phyloP scores from a whole-genome alignment of 352 stramenopile genomes.

The Blastocystis sp. region DNA sequence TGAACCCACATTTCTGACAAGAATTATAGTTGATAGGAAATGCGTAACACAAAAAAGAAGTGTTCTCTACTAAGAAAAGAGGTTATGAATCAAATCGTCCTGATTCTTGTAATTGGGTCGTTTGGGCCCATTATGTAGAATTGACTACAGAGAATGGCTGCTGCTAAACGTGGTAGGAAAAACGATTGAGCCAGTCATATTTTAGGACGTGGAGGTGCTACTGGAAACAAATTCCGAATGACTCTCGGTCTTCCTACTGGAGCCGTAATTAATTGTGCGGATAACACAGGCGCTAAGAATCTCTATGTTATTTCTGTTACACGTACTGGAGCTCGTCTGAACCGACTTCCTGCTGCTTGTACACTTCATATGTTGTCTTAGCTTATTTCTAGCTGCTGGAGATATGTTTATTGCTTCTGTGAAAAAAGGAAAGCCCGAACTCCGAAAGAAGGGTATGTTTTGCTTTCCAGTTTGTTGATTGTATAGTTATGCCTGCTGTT shows the following conservation, averaged over 20 bases:
- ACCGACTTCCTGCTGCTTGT: constrained; percentile 88
- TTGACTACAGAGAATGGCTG: background rate
- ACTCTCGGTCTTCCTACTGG: constrained; percentile 93
- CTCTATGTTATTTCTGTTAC: constrained; percentile 98
- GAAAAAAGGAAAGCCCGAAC: constrained; percentile 99
- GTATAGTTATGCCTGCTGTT: constrained; percentile 89
- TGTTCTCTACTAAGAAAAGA: no score
- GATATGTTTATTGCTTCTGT: constrained; percentile 99
- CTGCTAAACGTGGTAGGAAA: constrained; percentile 48
- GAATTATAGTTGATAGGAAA: no score
- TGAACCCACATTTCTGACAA: no score
- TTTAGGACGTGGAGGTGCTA: constrained; percentile 83
- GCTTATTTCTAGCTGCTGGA: constrained; percentile 71
- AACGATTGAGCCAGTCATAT: background rate
- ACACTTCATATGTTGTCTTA: background rate
- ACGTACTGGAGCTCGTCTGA: constrained; percentile 95
- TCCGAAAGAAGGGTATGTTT: constrained; percentile 90
- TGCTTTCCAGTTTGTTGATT: constrained; percentile 22
- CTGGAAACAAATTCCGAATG: constrained; percentile 97
- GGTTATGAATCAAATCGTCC: background rate
- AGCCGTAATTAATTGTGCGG: constrained; percentile 98
- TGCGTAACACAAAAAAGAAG: no score
- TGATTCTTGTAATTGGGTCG: background rate
- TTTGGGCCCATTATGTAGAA: background rate
- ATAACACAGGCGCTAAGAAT: constrained; percentile 99